Evolutionary conservation across 1,284 basidiomycete genomes (phyloP).

Genomic region (Tilletiaria anomala): DNA sequence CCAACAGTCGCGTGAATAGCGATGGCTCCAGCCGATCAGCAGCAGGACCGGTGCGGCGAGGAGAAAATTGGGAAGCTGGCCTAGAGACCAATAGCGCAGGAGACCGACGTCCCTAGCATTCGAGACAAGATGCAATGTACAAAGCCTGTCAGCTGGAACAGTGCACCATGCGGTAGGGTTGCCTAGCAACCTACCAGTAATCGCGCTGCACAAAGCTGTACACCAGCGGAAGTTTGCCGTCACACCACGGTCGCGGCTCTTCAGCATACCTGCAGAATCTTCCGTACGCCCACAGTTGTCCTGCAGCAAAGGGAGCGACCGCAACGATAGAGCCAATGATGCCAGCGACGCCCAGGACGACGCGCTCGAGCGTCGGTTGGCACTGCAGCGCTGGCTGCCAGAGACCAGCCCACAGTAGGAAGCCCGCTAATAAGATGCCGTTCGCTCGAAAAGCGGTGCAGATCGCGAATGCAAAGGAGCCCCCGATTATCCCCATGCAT

Average conservation of each 20-base stretch:
- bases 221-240: slow-evolving; percentile 49
- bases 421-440: slow-evolving; percentile 59
- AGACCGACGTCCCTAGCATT: slow-evolving; percentile 56
- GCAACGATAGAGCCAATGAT: slow-evolving; percentile 33
- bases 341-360: slow-evolving; percentile 15
- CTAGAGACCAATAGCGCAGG: slow-evolving; percentile 66
- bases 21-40: slow-evolving; percentile 2
- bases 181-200: slow-evolving; percentile 53
- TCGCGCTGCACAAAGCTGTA: slow-evolving; percentile 68
- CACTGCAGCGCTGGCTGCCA: slow-evolving; percentile 1
- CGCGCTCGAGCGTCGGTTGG: neutral
- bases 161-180: neutral
- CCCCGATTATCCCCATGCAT: slow-evolving; percentile 33
- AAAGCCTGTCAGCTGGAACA: too few relatives aligned
- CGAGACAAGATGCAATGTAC: too few relatives aligned
- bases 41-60: slow-evolving; percentile 57
- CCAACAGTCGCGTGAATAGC: neutral
- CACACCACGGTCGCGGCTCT: slow-evolving; percentile 54
- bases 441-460: slow-evolving; percentile 67
- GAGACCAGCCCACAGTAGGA: slow-evolving; percentile 38
- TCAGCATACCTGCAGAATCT: slow-evolving; percentile 48
- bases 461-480: slow-evolving; percentile 52
- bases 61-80: slow-evolving; percentile 75
- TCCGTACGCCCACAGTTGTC: slow-evolving; percentile 55
- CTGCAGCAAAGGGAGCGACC: slow-evolving; percentile 53